A percentile compares a stretch with the other conserved stretches of the same genome.
Evolutionary conservation across 2,329 filamentous ascomycete species (phyloP).

Genomic region (Ustilaginoidea virens): DNA sequence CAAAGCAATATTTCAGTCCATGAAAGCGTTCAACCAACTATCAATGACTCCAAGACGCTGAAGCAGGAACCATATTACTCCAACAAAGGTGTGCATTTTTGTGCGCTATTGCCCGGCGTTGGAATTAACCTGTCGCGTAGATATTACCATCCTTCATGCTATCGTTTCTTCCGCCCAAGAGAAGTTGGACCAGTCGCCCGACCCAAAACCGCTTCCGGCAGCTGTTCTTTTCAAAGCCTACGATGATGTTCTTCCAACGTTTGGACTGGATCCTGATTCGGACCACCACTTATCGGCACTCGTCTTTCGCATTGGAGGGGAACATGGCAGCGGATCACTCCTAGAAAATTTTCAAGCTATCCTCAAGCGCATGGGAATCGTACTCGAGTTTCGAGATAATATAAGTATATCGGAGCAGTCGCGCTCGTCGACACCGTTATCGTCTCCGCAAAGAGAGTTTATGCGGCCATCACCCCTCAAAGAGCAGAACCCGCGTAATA

Average conservation of each 20-base stretch:
- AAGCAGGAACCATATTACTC: slow-evolving; percentile 32
- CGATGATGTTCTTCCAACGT: slow-evolving; percentile 54
- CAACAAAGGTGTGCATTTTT: slow-evolving; percentile 36
- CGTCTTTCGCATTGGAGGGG: slow-evolving; percentile 62
- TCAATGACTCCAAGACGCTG: background rate
- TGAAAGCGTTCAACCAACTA: background rate
- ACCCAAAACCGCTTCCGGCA: slow-evolving; percentile 51
- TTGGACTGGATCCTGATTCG: slow-evolving; percentile 55
- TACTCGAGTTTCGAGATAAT: slow-evolving; percentile 43
- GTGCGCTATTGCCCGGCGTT: background rate
- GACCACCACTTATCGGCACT: slow-evolving; percentile 65
- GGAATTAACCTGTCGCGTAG: slow-evolving; percentile 24
- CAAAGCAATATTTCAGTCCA: background rate
- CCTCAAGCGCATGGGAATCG: slow-evolving; percentile 54
- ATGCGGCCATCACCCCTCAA: too few species aligned
- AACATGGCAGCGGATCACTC: slow-evolving; percentile 40
- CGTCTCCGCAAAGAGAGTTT: background rate
- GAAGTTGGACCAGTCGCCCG: slow-evolving; percentile 38
- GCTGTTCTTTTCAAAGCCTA: slow-evolving; percentile 72
- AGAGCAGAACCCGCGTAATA: too few species aligned
- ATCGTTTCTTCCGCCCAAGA: slow-evolving; percentile 60
- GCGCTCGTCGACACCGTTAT: background rate
- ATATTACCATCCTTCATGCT: slow-evolving; percentile 63
- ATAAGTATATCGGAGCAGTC: slow-evolving; percentile 5
- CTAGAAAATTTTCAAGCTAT: slow-evolving; percentile 56